These are phyloP conservation scores for Apophysomyces ossiformis DNA, from an alignment of 371 early-diverging fungal genomes.

Conservation along the genomic window DNA sequence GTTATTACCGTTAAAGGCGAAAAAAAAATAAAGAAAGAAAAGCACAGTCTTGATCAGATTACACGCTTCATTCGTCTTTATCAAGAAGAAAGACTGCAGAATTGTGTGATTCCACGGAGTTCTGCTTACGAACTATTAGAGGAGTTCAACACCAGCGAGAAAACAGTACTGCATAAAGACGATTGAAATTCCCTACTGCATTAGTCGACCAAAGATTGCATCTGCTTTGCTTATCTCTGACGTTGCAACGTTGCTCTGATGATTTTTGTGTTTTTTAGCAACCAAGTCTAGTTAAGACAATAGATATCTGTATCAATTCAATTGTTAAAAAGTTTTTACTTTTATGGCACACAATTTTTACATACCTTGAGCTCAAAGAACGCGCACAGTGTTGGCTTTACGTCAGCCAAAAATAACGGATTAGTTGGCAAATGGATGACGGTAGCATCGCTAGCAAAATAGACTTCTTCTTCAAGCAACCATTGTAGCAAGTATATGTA, in stretches of 20 bases:
- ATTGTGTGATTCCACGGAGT: too few relatives aligned
- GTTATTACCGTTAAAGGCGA: too few relatives aligned
- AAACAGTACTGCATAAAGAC: background rate
- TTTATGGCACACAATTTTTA: background rate
- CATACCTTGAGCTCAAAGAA: background rate
- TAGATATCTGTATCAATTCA: background rate
- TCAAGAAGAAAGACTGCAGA: too few relatives aligned
- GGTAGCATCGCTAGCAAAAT: background rate
- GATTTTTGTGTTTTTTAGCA: background rate
- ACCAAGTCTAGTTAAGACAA: background rate
- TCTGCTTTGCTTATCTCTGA: background rate
- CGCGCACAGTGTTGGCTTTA: background rate
- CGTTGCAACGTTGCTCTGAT: background rate
- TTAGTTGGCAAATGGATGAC: background rate
- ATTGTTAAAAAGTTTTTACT: background rate
- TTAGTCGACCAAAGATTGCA: background rate
- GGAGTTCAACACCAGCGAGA: background rate
- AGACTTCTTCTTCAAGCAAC: background rate
- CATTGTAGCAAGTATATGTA: background rate
- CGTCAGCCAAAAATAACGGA: background rate
- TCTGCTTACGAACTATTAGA: background rate
- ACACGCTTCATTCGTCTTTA: too few relatives aligned
- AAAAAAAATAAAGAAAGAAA: too few relatives aligned
- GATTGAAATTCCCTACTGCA: background rate
- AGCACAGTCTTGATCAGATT: too few relatives aligned